Evolutionary conservation across 345 rosid species (phyloP), one percentile per base, ranked within the genome.

Genomic region (Boechera divaricarpa): DNA sequence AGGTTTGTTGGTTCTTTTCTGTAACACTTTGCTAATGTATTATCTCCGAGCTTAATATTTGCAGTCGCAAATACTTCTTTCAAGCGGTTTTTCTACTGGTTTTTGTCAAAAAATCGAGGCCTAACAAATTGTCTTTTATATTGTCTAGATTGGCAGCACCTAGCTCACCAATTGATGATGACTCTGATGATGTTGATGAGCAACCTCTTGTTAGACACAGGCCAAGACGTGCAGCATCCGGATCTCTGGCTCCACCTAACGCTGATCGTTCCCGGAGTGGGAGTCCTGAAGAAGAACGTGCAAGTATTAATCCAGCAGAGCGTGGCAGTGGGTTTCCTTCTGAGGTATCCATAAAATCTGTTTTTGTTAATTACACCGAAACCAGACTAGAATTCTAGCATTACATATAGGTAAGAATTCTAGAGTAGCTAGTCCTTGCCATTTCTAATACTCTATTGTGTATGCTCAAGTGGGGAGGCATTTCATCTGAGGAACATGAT

Each of bases 401-500:
- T 53, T 48, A 41, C 41, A 51, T 31, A 57, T 48, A 6, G 4
- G 35, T 39, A 29, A 55, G 51, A 45, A 35, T 69, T 67, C 67
- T 60, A 67, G 53, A 74, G 41, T 21, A 69, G 54, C 45, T 79
- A 31, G 11, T 73, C 24, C 28, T 35, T 13, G 12, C 58, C 52
- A 12, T 59, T 59, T 52, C 54, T 73, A 69, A 69, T 53, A 54
- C 66, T 26, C n/a, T 33, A 18, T 76, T 55, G 39, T 74, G 45
- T 60, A 44, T 81, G 55, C 32, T 75, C 69, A 73, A 95, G 99
- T 96, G 99, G 98, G 99, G 99, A 75, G 97, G 98, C 87, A 90
- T 96, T 67, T 96, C 99, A 55, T 91, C 99, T 1, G 89, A 82
- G 89, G 99, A 96, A 79, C 99, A 93, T 78, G 99, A 93, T 84